Base-by-base conservation (phyloP, 192 early-diverging fungal genomes). In the Globomyces pollinis-pini region DNA sequence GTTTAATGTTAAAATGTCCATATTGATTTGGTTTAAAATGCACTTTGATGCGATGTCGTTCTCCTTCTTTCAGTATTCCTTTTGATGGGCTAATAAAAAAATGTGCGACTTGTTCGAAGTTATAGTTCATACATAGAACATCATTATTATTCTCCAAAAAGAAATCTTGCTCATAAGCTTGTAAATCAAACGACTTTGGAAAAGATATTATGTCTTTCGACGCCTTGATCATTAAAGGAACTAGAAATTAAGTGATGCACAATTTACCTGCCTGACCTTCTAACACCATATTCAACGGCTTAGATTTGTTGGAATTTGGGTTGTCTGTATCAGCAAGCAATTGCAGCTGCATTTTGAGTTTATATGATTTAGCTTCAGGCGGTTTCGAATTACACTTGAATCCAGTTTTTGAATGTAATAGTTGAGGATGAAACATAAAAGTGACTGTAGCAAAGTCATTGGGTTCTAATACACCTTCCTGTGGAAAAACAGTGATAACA, bases 21-120 rank as follows among this genome's bases (percentile, higher is more conserved):
- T 71, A 52, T 55, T 79, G 77, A 32, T 74, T 65, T 15, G 77
- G 77, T 32, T 60, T 38, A 62, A 76, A 79, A 1, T 52, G 11
- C 1, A 74, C 47, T 15, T 51, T 50, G 30, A 79, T 65, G 2
- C 24, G 44, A 7, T 11, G 58, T 8, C 50, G 16, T 32, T 65
- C 62, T 1, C 41, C 45, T 3, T 73, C 66, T 3, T 38, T 28
- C 4, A 76, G 35, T 2, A 5, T 28, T 9, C 77, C 77, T 6
- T 6, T 2, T 15, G 34, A 2, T 28, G 77, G 77, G 1, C 39
- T 28, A 2, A 63, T 38, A 29, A 62, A 53, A 65, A 79, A 79
- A 12, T 79, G 77, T 1, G 77, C 73, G 3, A 69, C 36, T 8
- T 32, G 36, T 16, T 34, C 26, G 34, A 79, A 70, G 11, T 15